Evolutionary conservation across 2,329 filamentous ascomycete genomes (phyloP), one percentile per base, ranked within the genome.

Genomic region (Diplodia seriata): DNA sequence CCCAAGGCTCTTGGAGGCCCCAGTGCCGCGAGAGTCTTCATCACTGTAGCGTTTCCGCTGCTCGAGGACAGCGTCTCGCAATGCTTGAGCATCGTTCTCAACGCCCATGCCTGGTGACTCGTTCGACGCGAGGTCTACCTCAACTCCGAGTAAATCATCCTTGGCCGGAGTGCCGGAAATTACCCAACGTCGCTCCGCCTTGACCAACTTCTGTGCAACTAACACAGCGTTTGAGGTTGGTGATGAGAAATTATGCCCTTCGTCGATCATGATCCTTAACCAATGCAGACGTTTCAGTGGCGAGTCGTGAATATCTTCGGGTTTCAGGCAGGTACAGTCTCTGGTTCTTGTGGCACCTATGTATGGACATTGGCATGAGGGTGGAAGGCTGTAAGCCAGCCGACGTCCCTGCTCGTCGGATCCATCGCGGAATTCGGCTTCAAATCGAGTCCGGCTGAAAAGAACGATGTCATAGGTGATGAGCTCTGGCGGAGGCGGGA

Each of bases 101-200:
- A 62, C 29, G 7, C 57, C 57, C 74, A 74, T 72, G 70, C 14
- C 73, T 49, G 11, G 74, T 73, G 81, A 76, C 14, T 73, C 71
- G 3, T 74, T 56, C 2, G 74, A 74, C n/a, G 73, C 72, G 31
- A 87, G 75, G 67, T 86, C 86, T 14, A 89, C 82, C 70, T 92
- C 88, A 0, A 93, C 85, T 0, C 94, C 93, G 67, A 93, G 92
- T 0, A 97, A 81, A 26, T 68, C 66, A 11, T 93, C 92, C 70
- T 89, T 90, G 0, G 93, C 93, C 2, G 94, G 94, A 0, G 94
- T 98, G 67, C 94, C 94, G 0, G 92, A 96, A 0, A 97, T 90
- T 4, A 97, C 88, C 94, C 94, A 97, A 11, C 91, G 87, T 20
- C 92, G 87, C 56, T 93, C 89, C 18, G 93, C 81, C 47, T 75